A percentile compares a stretch with the other conserved stretches of the same genome.
Conservation (phyloP, 345 rosid genomes). For the Brassica rapa region DNA sequence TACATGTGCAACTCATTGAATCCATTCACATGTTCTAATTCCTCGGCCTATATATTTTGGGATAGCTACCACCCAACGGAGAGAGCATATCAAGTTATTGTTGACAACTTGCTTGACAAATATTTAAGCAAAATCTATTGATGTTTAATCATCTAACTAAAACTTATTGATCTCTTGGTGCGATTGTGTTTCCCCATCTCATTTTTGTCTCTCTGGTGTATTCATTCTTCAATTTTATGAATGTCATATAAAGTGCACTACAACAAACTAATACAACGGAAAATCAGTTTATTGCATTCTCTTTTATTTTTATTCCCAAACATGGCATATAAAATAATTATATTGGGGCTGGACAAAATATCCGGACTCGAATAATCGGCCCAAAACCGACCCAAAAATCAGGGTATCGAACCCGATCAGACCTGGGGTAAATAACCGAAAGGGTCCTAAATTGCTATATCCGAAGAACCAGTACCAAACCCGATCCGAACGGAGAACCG, state of each 20-base stretch:
- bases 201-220: not conserved
- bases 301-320: slow-evolving; percentile 22
- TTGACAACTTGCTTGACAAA: slow-evolving; percentile 19
- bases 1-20: slow-evolving; percentile 46
- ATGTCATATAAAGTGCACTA: not conserved
- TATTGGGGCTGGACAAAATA: too few species aligned
- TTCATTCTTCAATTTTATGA: not conserved
- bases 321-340: too few species aligned
- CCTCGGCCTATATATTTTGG: slow-evolving; percentile 53
- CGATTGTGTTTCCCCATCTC: not conserved
- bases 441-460: too few species aligned
- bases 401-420: too few species aligned
- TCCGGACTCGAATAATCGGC: too few species aligned
- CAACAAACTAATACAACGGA: not conserved
- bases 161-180: not conserved
- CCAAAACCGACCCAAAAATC: too few species aligned
- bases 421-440: too few species aligned
- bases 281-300: not conserved
- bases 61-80: slow-evolving; percentile 75
- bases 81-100: slow-evolving; percentile 47
- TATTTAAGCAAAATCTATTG: not conserved
- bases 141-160: not conserved
- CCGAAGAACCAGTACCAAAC: too few species aligned
- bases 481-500: too few species aligned
- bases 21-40: slow-evolving; percentile 44